Evolutionary conservation across 495 filamentous ascomycete species (phyloP).

Genomic region (Rostrohypoxylon terebratum): DNA sequence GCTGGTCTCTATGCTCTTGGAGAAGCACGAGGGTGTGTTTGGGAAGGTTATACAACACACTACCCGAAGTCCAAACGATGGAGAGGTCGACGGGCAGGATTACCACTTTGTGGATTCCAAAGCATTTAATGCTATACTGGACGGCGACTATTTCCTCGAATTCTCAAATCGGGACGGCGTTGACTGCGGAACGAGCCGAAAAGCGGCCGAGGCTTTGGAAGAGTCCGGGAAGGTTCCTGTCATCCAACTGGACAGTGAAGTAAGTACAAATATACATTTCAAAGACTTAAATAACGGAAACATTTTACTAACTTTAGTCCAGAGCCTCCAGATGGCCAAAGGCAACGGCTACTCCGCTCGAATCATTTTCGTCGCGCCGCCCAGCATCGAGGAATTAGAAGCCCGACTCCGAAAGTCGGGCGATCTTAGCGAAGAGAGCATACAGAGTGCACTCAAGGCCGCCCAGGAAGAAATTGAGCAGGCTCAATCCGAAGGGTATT

Average conservation of each 20-base stretch:
- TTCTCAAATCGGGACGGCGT: slow-evolving; percentile 57
- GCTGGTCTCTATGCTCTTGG: slow-evolving; percentile 55
- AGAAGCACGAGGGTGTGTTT: slow-evolving; percentile 57
- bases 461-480: slow-evolving; percentile 75
- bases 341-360: slow-evolving; percentile 74
- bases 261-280: slow-evolving; percentile 39
- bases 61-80: slow-evolving; percentile 57
- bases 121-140: slow-evolving; percentile 62
- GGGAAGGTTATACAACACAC: slow-evolving; percentile 57
- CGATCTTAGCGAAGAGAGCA: slow-evolving; percentile 72
- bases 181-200: slow-evolving; percentile 61
- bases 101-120: slow-evolving; percentile 62
- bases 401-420: slow-evolving; percentile 65
- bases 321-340: slow-evolving; percentile 81
- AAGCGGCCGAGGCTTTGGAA: slow-evolving; percentile 57
- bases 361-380: slow-evolving; percentile 78
- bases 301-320: slow-evolving; percentile 35
- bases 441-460: slow-evolving; percentile 69
- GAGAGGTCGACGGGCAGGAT: slow-evolving; percentile 58
- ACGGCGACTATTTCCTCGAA: slow-evolving; percentile 64
- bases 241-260: slow-evolving; percentile 68
- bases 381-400: slow-evolving; percentile 72
- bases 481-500: slow-evolving; percentile 67
- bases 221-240: slow-evolving; percentile 62
- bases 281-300: neutral